phyloP scores from a whole-genome alignment of 257 asterid species.

The Ligustrum vulgare region DNA sequence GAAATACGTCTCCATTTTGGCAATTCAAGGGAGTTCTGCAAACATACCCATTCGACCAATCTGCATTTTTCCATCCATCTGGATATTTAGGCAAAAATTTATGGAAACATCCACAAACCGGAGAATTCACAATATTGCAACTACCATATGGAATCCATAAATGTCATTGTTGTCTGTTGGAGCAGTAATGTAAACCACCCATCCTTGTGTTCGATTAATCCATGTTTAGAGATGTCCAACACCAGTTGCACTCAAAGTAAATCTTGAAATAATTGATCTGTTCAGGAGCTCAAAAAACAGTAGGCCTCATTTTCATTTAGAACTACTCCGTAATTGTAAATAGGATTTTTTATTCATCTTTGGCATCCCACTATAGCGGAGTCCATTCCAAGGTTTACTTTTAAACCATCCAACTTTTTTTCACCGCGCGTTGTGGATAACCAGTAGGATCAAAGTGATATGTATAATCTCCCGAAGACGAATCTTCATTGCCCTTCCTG shows the following conservation, averaged over 20 bases:
- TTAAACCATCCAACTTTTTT: constrained; percentile 10
- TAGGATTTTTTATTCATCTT: background rate
- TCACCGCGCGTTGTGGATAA: constrained; percentile 27
- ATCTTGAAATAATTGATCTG: constrained; percentile 24
- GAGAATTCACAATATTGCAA: constrained; percentile 27
- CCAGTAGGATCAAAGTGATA: constrained; percentile 30
- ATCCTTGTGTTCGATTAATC: constrained; percentile 20
- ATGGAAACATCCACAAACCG: constrained; percentile 30
- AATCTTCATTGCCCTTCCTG: constrained; percentile 40
- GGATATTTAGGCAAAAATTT: constrained; percentile 22
- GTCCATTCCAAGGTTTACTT: constrained; percentile 56
- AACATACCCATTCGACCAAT: constrained; percentile 33
- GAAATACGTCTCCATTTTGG: constrained; percentile 23
- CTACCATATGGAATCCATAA: constrained; percentile 29
- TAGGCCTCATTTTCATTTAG: constrained; percentile 24
- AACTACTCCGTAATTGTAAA: background rate
- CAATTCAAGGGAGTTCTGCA: constrained; percentile 30
- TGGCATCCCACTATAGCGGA: constrained; percentile 39
- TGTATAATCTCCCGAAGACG: constrained; percentile 34
- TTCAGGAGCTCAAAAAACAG: constrained; percentile 24
- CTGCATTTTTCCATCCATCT: constrained; percentile 18
- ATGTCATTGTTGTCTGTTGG: constrained; percentile 34
- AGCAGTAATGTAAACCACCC: constrained; percentile 10
- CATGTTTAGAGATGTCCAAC: constrained; percentile 15
- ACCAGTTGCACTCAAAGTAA: constrained; percentile 8